Base-by-base conservation (phyloP, 2,329 filamentous ascomycete species). In the Colletotrichum tropicale region DNA sequence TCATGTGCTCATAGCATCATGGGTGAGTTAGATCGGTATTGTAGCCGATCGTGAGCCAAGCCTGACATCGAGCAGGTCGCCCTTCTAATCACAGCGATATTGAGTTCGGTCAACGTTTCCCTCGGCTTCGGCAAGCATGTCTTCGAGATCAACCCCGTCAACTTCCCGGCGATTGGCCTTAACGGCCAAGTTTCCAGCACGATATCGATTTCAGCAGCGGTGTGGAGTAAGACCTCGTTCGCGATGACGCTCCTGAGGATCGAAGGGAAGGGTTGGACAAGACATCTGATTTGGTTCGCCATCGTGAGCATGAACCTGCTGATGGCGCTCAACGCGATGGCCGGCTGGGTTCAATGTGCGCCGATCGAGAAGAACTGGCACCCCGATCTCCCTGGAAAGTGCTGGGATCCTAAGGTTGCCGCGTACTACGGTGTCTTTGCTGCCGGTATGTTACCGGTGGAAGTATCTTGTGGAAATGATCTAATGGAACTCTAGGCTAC, bases 221-320 rank as follows among this genome's bases (percentile, higher is more conserved):
- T 83, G 1, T 80, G 79, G 70, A 85, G 83, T 75, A 86, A 86
- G 73, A 83, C 84, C 0, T 85, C 85, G 0, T 84, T 86, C 70
- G 83, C 83, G 12, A 78, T 85, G n/a, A 85, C 84, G 0, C 76
- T 85, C 5, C 79, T 85, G 26, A 80, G 83, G 6, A 80, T 85
- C 36, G 77, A 80, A 6, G 60, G 71, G 77, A 82, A 83, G 72
- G 70, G 75, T 16, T 79, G 77, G 78, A 78, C 76, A 55, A 66
- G 75, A 24, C 79, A 78, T 76, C 24, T 84, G 55, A 80, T 85
- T 8, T 79, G 84, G 75, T 78, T 82, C 10, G 80, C 83, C 70
- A 84, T 84, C 56, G 24, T 82, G 9, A 81, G 81, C 0, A 82
- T 85, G 78, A 84, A 84, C 61, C 32, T 80, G 32, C 32, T 78